Percentiles rank a stretch among this genome's conserved stretches.
Conservation (phyloP, 345 rosid species). For the Lepidium africanum region DNA sequence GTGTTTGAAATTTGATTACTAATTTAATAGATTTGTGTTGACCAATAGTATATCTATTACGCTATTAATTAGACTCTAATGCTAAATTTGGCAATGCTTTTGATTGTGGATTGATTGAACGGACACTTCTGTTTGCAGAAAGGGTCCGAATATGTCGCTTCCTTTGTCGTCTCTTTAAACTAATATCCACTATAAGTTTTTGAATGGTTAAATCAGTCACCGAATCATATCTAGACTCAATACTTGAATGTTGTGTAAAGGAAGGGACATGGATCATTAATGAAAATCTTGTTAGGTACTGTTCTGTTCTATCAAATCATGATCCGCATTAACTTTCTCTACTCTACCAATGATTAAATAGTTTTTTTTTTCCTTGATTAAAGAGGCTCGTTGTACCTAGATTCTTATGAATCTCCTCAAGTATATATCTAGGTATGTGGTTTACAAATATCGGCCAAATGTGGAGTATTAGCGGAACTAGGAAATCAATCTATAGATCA, state of each 20-base stretch:
- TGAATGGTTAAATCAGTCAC: not conserved
- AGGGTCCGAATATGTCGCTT: constrained; percentile 4
- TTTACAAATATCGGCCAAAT: too few relatives aligned
- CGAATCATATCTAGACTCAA: not conserved
- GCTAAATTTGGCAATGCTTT: constrained; percentile 9
- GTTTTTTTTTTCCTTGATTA: not conserved
- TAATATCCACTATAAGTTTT: not conserved
- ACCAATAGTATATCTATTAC: not conserved
- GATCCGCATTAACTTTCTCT: not conserved
- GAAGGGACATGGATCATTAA: constrained; percentile 8
- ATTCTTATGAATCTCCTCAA: too few relatives aligned
- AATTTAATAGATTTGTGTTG: constrained; percentile 7
- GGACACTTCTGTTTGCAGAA: not conserved
- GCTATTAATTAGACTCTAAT: constrained; percentile 7
- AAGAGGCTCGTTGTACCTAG: too few relatives aligned
- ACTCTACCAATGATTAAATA: not conserved
- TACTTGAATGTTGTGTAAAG: not conserved
- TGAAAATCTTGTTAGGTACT: constrained; percentile 8
- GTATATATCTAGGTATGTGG: too few relatives aligned
- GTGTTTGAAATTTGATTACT: constrained; percentile 12
- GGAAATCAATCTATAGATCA: too few relatives aligned
- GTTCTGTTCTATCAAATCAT: constrained; percentile 8
- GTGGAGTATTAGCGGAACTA: too few relatives aligned
- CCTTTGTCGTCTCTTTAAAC: not conserved
- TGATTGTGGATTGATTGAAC: not conserved